Evolutionary conservation across 1,139 yeast genomes (phyloP).

Genomic region (Pichia sp.): DNA sequence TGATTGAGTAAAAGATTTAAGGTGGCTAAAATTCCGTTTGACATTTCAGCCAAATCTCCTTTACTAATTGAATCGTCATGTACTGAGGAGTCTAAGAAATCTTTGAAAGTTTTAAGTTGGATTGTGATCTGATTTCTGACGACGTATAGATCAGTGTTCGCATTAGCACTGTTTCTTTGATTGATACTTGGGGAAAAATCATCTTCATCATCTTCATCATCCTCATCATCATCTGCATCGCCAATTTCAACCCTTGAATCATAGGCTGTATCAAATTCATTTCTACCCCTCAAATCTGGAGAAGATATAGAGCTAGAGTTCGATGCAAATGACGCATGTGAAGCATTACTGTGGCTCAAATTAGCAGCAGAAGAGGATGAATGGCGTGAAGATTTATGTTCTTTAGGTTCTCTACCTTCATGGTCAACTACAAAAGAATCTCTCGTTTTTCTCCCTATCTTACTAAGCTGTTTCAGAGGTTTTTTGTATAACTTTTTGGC

Average conservation of each 20-base stretch:
- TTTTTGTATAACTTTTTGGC: slow-evolving; percentile 23
- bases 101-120: slow-evolving; percentile 56
- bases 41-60: slow-evolving; percentile 34
- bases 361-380: not conserved
- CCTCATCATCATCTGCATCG: slow-evolving; percentile 30
- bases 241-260: slow-evolving; percentile 1
- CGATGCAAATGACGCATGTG: slow-evolving; percentile 10
- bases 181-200: slow-evolving; percentile 8
- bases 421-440: slow-evolving; percentile 17
- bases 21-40: slow-evolving; percentile 41
- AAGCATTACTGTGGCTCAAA: not conserved
- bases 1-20: slow-evolving; percentile 33
- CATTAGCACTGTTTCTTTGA: slow-evolving; percentile 1
- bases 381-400: not conserved
- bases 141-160: slow-evolving; percentile 40
- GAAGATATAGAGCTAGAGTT: slow-evolving; percentile 15
- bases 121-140: slow-evolving; percentile 57
- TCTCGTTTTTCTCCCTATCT: slow-evolving; percentile 25
- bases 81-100: slow-evolving; percentile 39
- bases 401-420: not conserved
- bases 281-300: slow-evolving; percentile 11
- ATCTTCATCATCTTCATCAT: slow-evolving; percentile 28
- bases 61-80: slow-evolving; percentile 21
- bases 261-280: slow-evolving; percentile 11
- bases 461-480: slow-evolving; percentile 25